phyloP scores from a whole-genome alignment of 768 basidiomycete genomes.

The Phlegmacium glaucopus region DNA sequence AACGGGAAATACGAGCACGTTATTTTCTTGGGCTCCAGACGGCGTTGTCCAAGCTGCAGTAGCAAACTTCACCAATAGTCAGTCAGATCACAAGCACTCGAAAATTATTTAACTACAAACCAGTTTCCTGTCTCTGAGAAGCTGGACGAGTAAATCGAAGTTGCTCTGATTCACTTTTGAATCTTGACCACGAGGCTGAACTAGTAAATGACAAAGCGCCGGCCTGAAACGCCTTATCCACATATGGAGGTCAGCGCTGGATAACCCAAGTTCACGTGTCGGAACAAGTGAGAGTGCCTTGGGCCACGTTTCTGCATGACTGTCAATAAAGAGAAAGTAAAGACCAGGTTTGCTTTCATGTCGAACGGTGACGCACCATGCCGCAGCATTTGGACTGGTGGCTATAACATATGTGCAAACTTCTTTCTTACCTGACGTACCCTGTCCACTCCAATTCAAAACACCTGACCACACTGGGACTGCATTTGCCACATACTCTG shows the following conservation, averaged over 20 bases:
- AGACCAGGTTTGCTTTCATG: not conserved
- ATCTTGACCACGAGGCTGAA: conserved; percentile 28
- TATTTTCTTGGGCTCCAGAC: conserved; percentile 38
- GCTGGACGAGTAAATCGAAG: conserved; percentile 37
- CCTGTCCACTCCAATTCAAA: conserved; percentile 42
- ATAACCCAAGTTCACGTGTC: conserved; percentile 37
- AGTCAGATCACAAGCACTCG: not conserved
- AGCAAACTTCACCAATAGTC: conserved; percentile 37
- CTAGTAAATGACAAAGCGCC: conserved; percentile 39
- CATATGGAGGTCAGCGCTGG: conserved; percentile 33
- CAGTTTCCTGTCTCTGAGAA: conserved; percentile 40
- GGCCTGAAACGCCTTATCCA: conserved; percentile 47
- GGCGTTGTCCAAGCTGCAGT: conserved; percentile 47
- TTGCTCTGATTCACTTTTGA: conserved; percentile 37
- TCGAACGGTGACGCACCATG: conserved; percentile 29
- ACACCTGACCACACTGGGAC: conserved; percentile 44
- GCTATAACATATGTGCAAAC: conserved; percentile 39
- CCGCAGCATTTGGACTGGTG: conserved; percentile 19
- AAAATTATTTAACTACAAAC: conserved; percentile 31
- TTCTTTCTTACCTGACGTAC: conserved; percentile 36
- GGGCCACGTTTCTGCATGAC: conserved; percentile 56
- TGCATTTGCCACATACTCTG: conserved; percentile 14
- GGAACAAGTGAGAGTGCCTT: conserved; percentile 35
- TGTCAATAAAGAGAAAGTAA: conserved; percentile 18
- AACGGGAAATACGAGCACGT: conserved; percentile 46